Base-by-base conservation (phyloP, 2,329 filamentous ascomycete species). In the Colletotrichum nymphaeae region DNA sequence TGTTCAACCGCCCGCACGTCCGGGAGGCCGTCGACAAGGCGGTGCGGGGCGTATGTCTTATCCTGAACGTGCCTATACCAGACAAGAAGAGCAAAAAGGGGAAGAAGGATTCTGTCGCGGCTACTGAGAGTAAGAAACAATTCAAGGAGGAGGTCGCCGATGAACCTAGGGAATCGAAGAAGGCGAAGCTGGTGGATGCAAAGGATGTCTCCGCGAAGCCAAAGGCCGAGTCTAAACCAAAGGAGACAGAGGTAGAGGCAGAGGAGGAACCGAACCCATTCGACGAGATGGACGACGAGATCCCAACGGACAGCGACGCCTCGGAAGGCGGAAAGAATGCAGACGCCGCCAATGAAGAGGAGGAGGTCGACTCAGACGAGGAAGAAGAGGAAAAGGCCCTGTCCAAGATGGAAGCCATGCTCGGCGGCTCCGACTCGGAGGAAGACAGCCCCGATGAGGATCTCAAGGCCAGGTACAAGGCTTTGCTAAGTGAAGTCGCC, bases 1-100 rank as follows among this genome's bases (percentile, higher is more conserved):
- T 91, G 3, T 90, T 87, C 78, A 90, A 88, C 72, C 83, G 85
- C 65, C 84, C 84, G 6, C 83, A 86, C 35, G 88, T 90, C 66
- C 86, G 85, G 75, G 83, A 86, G 63, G 84, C 85, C 3, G 80
- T 89, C 11, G 84, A 87, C 30, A 84, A 85, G 76, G 88, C 88
- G 1, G 76, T 90, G 16, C 81, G 82, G 68, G 85, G 82, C 32
- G 84, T 89, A 3, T 91, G 89, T 78, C 79, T 83, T 58, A 80
- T 83, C 3, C 80, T 91, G 19, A 82, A 86, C 2, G 83, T 91
- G 0, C 79, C 86, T 3, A 80, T 86, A 67, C 87, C 88, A 0
- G 85, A 86, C 55, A 87, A 84, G 76, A 80, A 78, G 77, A 81
- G 32, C 11, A 35, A 78, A 75, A 84, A 82, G 76, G 74, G 69